A percentile compares a stretch with the other conserved stretches of the same genome.
These are phyloP conservation scores for Didymosphaeria variabile DNA, from an alignment of 2,329 filamentous ascomycete species.

Conservation along the genomic window DNA sequence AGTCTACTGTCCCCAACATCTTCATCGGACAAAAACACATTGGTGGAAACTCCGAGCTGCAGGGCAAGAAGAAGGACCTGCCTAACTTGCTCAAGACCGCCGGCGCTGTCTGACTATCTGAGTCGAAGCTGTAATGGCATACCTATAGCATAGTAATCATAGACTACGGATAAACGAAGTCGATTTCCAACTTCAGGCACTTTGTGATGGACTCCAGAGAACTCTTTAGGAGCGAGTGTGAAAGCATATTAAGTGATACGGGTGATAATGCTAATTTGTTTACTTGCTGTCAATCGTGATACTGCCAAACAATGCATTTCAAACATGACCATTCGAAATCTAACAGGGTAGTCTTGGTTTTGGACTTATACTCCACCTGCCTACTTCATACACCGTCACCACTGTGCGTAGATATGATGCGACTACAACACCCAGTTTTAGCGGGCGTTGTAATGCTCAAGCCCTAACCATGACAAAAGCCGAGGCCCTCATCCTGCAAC, in stretches of 20 bases:
- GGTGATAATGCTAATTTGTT: too few relatives aligned
- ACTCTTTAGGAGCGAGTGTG: background rate
- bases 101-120: slow-evolving; percentile 64
- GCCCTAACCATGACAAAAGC: slow-evolving; percentile 10
- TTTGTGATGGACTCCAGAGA: too few relatives aligned
- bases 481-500: slow-evolving; percentile 31
- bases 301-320: slow-evolving; percentile 28
- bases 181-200: background rate
- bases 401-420: slow-evolving; percentile 2
- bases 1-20: slow-evolving; percentile 94
- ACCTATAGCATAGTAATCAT: background rate
- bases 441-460: slow-evolving; percentile 5
- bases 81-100: slow-evolving; percentile 70
- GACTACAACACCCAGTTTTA: background rate
- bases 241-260: background rate
- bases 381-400: slow-evolving; percentile 22
- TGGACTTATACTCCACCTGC: slow-evolving; percentile 11
- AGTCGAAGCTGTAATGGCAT: slow-evolving; percentile 7
- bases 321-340: slow-evolving; percentile 32
- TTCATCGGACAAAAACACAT: slow-evolving; percentile 93
- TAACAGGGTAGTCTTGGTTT: slow-evolving; percentile 41
- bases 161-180: background rate
- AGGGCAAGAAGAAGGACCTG: slow-evolving; percentile 71
- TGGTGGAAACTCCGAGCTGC: slow-evolving; percentile 92
- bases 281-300: background rate